These are phyloP conservation scores for Plenodomus tracheiphilus DNA, from an alignment of 2,329 filamentous ascomycete species.

Conservation along the genomic window DNA sequence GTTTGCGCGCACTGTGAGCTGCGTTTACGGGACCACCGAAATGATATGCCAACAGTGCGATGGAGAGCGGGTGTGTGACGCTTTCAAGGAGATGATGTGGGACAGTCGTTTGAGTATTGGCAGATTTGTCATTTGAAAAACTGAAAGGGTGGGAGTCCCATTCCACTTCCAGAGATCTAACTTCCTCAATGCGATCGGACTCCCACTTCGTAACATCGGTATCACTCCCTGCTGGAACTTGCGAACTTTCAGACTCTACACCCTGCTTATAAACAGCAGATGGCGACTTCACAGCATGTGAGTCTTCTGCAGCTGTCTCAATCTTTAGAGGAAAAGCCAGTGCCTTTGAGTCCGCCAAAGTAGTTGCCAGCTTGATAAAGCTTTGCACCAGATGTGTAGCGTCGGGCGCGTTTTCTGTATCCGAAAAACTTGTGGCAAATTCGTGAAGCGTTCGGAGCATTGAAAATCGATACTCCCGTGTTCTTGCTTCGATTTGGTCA, in stretches of 20 bases:
- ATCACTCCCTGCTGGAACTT: neutral
- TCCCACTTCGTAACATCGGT: neutral
- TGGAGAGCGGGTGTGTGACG: neutral
- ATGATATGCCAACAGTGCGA: conserved; percentile 13
- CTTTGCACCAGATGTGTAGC: conserved; percentile 3
- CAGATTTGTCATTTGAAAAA: neutral
- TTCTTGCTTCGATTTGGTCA: neutral
- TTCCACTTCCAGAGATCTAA: neutral
- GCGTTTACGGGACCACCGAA: conserved; percentile 17
- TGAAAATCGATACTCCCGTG: neutral
- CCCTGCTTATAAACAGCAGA: neutral
- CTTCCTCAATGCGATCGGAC: neutral
- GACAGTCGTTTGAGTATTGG: neutral
- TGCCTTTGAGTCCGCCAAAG: conserved; percentile 3
- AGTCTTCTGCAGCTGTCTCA: neutral
- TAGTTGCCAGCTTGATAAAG: conserved; percentile 2
- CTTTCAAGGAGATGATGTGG: conserved; percentile 9
- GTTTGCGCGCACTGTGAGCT: conserved; percentile 8
- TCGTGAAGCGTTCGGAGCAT: neutral
- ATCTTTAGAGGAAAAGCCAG: conserved; percentile 1
- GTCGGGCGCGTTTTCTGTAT: neutral
- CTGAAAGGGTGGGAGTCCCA: neutral
- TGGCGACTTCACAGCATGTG: neutral
- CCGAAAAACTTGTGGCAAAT: neutral
- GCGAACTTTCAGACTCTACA: neutral